phyloP scores from a whole-genome alignment of 768 basidiomycete genomes.

The Cyclocybe cylindracea region DNA sequence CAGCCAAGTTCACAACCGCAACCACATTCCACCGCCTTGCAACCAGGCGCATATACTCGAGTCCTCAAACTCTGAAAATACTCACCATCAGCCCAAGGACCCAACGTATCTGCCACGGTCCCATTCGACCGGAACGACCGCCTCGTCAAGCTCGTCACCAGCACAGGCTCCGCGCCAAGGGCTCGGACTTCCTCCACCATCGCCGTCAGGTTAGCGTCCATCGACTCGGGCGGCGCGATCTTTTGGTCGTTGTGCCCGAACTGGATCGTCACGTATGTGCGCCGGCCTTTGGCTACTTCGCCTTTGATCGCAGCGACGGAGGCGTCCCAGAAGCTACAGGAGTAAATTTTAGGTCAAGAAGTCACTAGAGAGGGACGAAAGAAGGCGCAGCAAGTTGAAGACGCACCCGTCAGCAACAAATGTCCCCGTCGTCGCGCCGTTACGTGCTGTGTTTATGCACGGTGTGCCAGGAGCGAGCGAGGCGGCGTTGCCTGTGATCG shows the following conservation, averaged over 20 bases:
- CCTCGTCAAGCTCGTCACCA: slow-evolving; percentile 41
- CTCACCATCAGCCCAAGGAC: slow-evolving; percentile 37
- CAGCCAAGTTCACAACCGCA: no score
- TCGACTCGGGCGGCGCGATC: slow-evolving; percentile 43
- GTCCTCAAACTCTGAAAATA: no score
- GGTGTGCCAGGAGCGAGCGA: slow-evolving; percentile 31
- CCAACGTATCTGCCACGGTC: slow-evolving; percentile 35
- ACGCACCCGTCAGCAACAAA: slow-evolving; percentile 37
- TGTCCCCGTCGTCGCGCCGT: slow-evolving; percentile 42
- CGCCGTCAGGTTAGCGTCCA: slow-evolving; percentile 41
- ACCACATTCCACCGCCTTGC: no score
- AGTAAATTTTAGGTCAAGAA: background rate
- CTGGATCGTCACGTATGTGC: slow-evolving; percentile 40
- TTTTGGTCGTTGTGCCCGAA: slow-evolving; percentile 45
- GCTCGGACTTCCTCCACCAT: slow-evolving; percentile 39
- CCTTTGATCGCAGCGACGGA: slow-evolving; percentile 33
- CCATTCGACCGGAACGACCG: slow-evolving; percentile 37
- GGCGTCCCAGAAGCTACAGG: slow-evolving; percentile 29
- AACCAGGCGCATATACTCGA: no score
- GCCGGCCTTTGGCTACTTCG: slow-evolving; percentile 35
- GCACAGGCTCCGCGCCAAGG: slow-evolving; percentile 38
- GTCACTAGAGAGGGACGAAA: no score
- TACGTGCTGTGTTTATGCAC: slow-evolving; percentile 41
- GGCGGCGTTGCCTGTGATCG: slow-evolving; percentile 29
- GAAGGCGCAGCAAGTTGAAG: no score